phyloP scores from a whole-genome alignment of 2,329 filamentous ascomycete species.

The Ascochyta koolunga region DNA sequence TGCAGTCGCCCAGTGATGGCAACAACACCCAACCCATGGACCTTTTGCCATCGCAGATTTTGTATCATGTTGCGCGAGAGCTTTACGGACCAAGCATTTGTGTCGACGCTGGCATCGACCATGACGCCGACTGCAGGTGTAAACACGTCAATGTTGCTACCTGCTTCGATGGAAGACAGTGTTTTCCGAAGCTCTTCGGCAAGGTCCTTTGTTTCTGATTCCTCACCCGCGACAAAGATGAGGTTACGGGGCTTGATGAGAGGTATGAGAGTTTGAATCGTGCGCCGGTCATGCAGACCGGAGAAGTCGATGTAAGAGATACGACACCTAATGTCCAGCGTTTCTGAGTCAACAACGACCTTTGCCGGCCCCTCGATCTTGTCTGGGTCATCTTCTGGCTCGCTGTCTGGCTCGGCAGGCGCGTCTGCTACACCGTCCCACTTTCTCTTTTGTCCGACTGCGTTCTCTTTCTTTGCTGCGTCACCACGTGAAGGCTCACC shows the following conservation, averaged over 20 bases:
- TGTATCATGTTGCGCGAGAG: slow-evolving; percentile 84
- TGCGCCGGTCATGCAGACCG: slow-evolving; percentile 90
- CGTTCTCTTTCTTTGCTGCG: slow-evolving; percentile 54
- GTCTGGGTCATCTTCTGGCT: slow-evolving; percentile 59
- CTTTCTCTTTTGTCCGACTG: slow-evolving; percentile 87
- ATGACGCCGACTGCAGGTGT: slow-evolving; percentile 75
- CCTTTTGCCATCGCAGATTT: slow-evolving; percentile 91
- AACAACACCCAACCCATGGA: slow-evolving; percentile 86
- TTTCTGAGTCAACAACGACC: slow-evolving; percentile 68
- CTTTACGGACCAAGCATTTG: slow-evolving; percentile 95
- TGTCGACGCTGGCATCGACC: slow-evolving; percentile 93
- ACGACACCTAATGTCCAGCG: slow-evolving; percentile 71
- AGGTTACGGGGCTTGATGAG: slow-evolving; percentile 93
- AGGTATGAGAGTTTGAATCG: slow-evolving; percentile 91
- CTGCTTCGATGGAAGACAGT: slow-evolving; percentile 53
- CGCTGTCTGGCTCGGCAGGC: slow-evolving; percentile 51
- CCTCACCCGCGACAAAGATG: slow-evolving; percentile 83
- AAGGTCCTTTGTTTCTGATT: slow-evolving; percentile 74
- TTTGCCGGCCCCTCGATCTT: slow-evolving; percentile 74
- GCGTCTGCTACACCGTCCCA: slow-evolving; percentile 74
- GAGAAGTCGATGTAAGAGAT: slow-evolving; percentile 91
- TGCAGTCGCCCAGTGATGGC: slow-evolving; percentile 81
- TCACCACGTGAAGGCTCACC: slow-evolving; percentile 65
- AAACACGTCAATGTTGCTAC: slow-evolving; percentile 70
- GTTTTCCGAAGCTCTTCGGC: slow-evolving; percentile 80